Evolutionary conservation across 148 eudicot genomes (phyloP).

Genomic region (Euryodendron excelsum): DNA sequence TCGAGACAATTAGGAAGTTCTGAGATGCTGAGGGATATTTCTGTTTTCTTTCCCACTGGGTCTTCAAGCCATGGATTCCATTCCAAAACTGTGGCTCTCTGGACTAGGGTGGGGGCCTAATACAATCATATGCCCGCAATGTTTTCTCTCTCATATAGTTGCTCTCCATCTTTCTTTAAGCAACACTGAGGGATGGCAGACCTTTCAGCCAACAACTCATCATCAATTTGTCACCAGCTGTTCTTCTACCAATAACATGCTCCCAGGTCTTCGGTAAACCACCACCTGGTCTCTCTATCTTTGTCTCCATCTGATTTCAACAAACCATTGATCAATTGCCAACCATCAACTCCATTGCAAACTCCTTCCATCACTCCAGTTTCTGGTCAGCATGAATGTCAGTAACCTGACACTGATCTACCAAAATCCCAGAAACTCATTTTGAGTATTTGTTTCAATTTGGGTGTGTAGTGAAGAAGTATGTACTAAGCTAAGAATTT

Average conservation of each 20-base stretch:
- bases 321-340: neutral
- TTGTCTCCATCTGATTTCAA: neutral
- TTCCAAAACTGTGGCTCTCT: too few relatives aligned
- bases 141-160: too few relatives aligned
- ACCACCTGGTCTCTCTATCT: neutral
- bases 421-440: neutral
- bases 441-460: neutral
- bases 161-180: neutral
- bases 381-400: neutral
- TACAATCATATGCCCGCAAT: neutral
- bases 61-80: neutral
- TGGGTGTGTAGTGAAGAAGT: neutral
- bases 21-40: too few relatives aligned
- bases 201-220: neutral
- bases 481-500: neutral
- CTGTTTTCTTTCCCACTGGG: neutral
- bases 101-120: too few relatives aligned
- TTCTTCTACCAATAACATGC: neutral
- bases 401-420: neutral
- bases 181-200: neutral
- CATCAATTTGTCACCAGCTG: neutral
- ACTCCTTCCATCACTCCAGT: neutral
- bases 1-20: too few relatives aligned
- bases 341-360: neutral
- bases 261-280: neutral